A percentile compares a stretch with the other conserved stretches of the same genome.
phyloP scores from a whole-genome alignment of 2,329 filamentous ascomycete species.

The Neonectria magnoliae region DNA sequence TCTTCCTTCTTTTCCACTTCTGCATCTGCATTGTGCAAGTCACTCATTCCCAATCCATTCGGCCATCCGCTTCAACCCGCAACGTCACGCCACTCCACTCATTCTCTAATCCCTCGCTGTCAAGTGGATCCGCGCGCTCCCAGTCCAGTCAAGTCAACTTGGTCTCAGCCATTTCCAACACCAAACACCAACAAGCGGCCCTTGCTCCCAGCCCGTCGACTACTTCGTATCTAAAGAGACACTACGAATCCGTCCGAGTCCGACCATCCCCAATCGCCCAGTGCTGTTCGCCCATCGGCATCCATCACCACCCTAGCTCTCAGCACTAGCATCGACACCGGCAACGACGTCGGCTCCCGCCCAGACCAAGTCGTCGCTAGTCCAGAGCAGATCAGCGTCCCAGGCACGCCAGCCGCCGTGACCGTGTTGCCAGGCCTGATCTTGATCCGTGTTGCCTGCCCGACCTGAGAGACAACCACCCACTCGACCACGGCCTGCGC shows the following conservation, averaged over 20 bases:
- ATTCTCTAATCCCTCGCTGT: conserved; percentile 17
- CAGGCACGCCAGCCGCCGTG: conserved; percentile 25
- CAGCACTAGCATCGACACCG: conserved; percentile 29
- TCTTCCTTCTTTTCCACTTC: conserved; percentile 23
- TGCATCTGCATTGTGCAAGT: conserved; percentile 28
- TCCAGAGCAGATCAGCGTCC: conserved; percentile 23
- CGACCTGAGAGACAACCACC: conserved; percentile 10
- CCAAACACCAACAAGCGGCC: conserved; percentile 17
- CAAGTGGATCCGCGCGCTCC: conserved; percentile 18
- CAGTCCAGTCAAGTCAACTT: background rate
- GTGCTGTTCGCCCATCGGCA: conserved; percentile 1
- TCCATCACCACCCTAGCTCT: conserved; percentile 24
- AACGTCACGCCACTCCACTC: conserved; percentile 38
- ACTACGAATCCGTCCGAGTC: background rate
- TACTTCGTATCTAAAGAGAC: background rate
- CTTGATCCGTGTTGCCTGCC: conserved; percentile 37
- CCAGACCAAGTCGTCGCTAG: conserved; percentile 13
- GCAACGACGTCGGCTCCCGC: conserved; percentile 25
- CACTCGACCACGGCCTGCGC: background rate
- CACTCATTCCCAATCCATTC: conserved; percentile 31
- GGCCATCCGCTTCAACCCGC: conserved; percentile 26
- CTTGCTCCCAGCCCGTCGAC: conserved; percentile 2
- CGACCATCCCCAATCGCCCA: background rate
- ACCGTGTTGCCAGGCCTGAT: conserved; percentile 31
- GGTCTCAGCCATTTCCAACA: background rate